phyloP scores from a whole-genome alignment of 1,139 yeast genomes.

The Meyerozyma sp. region DNA sequence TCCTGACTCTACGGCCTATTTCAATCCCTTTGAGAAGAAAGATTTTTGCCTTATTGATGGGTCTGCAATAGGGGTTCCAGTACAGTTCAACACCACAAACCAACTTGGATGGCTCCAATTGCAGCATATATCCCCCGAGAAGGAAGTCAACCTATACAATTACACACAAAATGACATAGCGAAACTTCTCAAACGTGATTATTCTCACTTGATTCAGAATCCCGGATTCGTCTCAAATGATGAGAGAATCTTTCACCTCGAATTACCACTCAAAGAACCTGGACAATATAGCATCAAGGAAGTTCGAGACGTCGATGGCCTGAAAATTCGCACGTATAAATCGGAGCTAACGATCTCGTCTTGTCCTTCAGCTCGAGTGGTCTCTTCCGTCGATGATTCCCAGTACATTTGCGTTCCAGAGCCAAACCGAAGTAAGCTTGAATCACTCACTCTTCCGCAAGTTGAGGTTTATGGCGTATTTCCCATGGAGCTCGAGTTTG shows the following conservation, averaged over 20 bases:
- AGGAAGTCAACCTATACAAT: conserved; percentile 42
- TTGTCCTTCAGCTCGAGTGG: conserved; percentile 69
- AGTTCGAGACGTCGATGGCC: conserved; percentile 61
- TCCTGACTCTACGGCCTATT: conserved; percentile 84
- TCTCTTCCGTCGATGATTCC: conserved; percentile 23
- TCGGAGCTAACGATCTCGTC: conserved; percentile 62
- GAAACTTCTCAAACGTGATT: conserved; percentile 37
- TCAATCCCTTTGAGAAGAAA: conserved; percentile 69
- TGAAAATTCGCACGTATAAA: conserved; percentile 59
- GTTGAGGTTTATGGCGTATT: conserved; percentile 68
- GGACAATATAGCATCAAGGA: conserved; percentile 69
- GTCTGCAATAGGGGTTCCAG: conserved; percentile 47
- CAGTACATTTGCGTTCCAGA: conserved; percentile 38
- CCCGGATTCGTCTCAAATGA: conserved; percentile 19
- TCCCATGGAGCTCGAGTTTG: conserved; percentile 55
- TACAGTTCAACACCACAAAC: conserved; percentile 76
- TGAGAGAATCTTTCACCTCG: conserved; percentile 39
- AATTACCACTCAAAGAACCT: conserved; percentile 57
- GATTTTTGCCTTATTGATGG: conserved; percentile 49
- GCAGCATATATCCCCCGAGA: conserved; percentile 50
- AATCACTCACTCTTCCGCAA: conserved; percentile 26
- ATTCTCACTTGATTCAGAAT: conserved; percentile 26
- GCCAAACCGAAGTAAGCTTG: conserved; percentile 36
- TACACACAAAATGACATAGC: conserved; percentile 55
- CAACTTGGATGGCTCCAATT: conserved; percentile 67